phyloP scores from a whole-genome alignment of 2,329 filamentous ascomycete species.

The Penicillium italicum region DNA sequence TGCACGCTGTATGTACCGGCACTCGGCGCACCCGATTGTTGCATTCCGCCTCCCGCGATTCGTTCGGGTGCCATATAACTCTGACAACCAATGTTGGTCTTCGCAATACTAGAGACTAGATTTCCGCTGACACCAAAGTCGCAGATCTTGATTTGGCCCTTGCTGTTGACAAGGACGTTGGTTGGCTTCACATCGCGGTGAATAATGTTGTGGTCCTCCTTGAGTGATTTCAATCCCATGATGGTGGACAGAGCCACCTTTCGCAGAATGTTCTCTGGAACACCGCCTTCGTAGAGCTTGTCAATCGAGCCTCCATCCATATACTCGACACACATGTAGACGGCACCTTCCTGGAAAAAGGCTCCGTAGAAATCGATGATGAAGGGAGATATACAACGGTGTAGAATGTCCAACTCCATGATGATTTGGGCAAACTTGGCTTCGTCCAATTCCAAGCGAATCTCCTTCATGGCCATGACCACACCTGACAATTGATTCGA shows the following conservation, averaged over 20 bases:
- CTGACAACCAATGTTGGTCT: slow-evolving; percentile 98
- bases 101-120: slow-evolving; percentile 92
- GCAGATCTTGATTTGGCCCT: slow-evolving; percentile 93
- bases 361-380: slow-evolving; percentile 99
- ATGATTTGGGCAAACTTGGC: slow-evolving; percentile 95
- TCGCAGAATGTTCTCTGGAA: slow-evolving; percentile 80
- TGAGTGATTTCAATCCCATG: slow-evolving; percentile 85
- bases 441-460: slow-evolving; percentile 90
- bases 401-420: slow-evolving; percentile 94
- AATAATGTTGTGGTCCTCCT: slow-evolving; percentile 98
- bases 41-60: slow-evolving; percentile 81
- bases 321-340: slow-evolving; percentile 99
- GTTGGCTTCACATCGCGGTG: slow-evolving; percentile 98
- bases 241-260: slow-evolving; percentile 90
- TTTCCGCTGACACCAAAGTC: slow-evolving; percentile 98
- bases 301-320: slow-evolving; percentile 99
- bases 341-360: slow-evolving; percentile 97
- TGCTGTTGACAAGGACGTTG: slow-evolving; percentile 90
- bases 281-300: slow-evolving; percentile 85
- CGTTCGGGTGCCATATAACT: slow-evolving; percentile 98
- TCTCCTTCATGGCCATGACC: slow-evolving; percentile 99
- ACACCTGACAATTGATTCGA: slow-evolving; percentile 53
- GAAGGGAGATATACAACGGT: slow-evolving; percentile 90
- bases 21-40: slow-evolving; percentile 63
- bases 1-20: slow-evolving; percentile 95